These are phyloP conservation scores for Penicillium mononematosum DNA, from an alignment of 495 filamentous ascomycete genomes.

Conservation along the genomic window DNA sequence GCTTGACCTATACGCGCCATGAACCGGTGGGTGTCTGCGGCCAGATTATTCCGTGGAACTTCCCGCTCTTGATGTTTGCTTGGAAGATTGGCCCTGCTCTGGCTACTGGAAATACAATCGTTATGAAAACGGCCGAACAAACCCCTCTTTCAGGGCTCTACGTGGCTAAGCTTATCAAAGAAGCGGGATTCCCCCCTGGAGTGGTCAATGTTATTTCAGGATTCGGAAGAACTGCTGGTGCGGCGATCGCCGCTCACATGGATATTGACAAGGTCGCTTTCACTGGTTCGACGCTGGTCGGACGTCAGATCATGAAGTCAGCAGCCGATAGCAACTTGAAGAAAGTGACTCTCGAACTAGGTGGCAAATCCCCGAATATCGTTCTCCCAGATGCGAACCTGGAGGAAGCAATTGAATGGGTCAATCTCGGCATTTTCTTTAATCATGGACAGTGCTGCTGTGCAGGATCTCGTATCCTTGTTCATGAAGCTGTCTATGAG, in stretches of 20 bases:
- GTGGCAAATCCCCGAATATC: conserved; percentile 89
- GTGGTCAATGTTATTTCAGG: conserved; percentile 88
- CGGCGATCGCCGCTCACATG: conserved; percentile 88
- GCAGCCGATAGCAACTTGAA: conserved; percentile 84
- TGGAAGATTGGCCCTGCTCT: conserved; percentile 89
- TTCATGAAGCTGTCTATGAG: conserved; percentile 63
- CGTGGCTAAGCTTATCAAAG: conserved; percentile 14
- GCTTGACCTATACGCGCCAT: conserved; percentile 75
- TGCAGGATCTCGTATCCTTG: conserved; percentile 83
- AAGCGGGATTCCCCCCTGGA: conserved; percentile 82
- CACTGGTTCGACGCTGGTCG: conserved; percentile 80
- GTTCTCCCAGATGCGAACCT: conserved; percentile 86
- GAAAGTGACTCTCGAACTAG: conserved; percentile 88
- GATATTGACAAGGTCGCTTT: conserved; percentile 90
- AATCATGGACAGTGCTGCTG: conserved; percentile 93
- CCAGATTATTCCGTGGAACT: conserved; percentile 89
- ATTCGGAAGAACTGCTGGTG: conserved; percentile 76
- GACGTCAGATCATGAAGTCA: conserved; percentile 83
- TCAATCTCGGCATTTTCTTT: conserved; percentile 89
- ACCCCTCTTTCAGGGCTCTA: conserved; percentile 3
- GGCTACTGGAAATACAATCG: conserved; percentile 8
- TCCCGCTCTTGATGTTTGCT: conserved; percentile 80
- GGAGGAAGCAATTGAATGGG: conserved; percentile 83
- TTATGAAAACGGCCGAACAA: conserved; percentile 6
- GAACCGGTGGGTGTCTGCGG: conserved; percentile 78